These are phyloP conservation scores for Elsinoe arachidis DNA, from an alignment of 2,329 filamentous ascomycete species.

Conservation along the genomic window DNA sequence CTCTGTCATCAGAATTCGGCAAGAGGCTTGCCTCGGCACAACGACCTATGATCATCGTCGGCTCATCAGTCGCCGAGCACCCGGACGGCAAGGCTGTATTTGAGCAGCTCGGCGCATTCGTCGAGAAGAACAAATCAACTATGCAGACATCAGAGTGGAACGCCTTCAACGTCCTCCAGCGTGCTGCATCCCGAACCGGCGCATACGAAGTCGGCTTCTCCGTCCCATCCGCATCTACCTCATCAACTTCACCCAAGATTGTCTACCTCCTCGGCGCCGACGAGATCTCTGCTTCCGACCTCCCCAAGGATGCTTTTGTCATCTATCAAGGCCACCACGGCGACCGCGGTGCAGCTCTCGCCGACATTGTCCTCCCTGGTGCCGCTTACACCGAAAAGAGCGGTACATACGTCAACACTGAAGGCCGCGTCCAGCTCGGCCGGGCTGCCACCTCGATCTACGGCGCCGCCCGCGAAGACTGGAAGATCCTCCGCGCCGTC, in stretches of 20 bases:
- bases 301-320: conserved; percentile 92
- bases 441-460: conserved; percentile 81
- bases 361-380: conserved; percentile 86
- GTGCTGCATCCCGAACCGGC: conserved; percentile 81
- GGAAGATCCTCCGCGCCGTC: conserved; percentile 94
- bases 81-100: conserved; percentile 86
- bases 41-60: conserved; percentile 93
- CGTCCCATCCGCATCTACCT: conserved; percentile 70
- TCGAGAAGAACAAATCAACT: conserved; percentile 84
- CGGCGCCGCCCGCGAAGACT: conserved; percentile 87
- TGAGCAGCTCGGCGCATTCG: conserved; percentile 79
- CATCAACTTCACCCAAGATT: conserved; percentile 83
- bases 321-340: conserved; percentile 98
- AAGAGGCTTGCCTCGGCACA: conserved; percentile 84
- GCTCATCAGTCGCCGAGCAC: conserved; percentile 86
- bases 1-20: conserved; percentile 77
- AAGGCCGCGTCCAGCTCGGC: conserved; percentile 90
- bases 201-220: conserved; percentile 96
- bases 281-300: conserved; percentile 73
- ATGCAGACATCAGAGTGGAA: conserved; percentile 91
- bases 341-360: conserved; percentile 83
- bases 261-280: conserved; percentile 95
- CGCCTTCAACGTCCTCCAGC: conserved; percentile 93
- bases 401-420: conserved; percentile 94
- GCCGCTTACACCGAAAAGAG: conserved; percentile 96